phyloP scores from a whole-genome alignment of 208 protist species.

The Chromosphaera perkinsii region DNA sequence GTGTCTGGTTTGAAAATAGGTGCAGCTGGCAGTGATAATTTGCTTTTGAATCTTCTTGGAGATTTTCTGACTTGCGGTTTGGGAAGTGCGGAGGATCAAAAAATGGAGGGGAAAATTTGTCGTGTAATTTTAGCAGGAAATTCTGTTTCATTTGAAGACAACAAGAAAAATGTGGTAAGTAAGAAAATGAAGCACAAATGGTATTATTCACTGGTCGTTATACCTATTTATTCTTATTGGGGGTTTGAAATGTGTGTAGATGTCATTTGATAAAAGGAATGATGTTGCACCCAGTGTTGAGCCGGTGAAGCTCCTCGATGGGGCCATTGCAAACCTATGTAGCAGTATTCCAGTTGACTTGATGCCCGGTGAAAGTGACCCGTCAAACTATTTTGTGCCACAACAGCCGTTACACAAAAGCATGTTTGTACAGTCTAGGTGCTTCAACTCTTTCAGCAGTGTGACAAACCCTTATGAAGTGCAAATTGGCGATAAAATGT shows the following conservation, averaged over 20 bases:
- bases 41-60: too few species aligned
- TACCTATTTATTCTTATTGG: not conserved
- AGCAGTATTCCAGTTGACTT: conserved; percentile 6
- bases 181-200: too few species aligned
- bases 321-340: not conserved
- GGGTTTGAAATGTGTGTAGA: not conserved
- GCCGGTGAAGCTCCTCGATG: conserved; percentile 1
- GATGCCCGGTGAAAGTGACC: conserved; percentile 31
- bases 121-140: too few species aligned
- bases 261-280: not conserved
- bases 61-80: too few species aligned
- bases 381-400: conserved; percentile 25
- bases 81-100: too few species aligned
- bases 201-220: not conserved
- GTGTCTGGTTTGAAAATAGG: not conserved
- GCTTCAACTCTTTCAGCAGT: not conserved
- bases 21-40: too few species aligned
- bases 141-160: too few species aligned
- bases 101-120: too few species aligned
- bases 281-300: not conserved
- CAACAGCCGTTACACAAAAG: conserved; percentile 35
- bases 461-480: conserved; percentile 27
- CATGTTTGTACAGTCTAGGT: conserved; percentile 9
- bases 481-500: conserved; percentile 11
- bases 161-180: too few species aligned